A percentile compares a stretch with the other conserved stretches of the same genome.
Evolutionary conservation across 2,329 filamentous ascomycete genomes (phyloP).

Genomic region (Microsporum audouinii): DNA sequence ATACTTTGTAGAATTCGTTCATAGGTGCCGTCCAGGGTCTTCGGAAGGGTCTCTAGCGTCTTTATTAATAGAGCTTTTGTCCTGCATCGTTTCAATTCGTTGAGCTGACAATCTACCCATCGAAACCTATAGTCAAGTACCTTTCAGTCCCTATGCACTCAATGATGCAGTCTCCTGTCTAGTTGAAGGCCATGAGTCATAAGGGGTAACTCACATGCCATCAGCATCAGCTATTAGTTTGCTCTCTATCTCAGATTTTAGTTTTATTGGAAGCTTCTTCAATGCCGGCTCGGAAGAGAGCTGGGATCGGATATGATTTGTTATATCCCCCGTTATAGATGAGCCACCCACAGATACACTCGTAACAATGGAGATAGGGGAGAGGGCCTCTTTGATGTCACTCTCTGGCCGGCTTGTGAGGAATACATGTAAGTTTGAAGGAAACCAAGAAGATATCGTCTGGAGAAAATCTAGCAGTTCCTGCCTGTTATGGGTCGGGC

Average conservation of each 20-base stretch:
- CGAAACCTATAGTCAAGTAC: slow-evolving; percentile 17
- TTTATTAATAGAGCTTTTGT: slow-evolving; percentile 4
- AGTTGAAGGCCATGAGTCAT: neutral
- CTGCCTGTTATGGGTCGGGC: slow-evolving; percentile 7
- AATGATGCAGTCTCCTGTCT: too few relatives aligned
- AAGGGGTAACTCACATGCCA: slow-evolving; percentile 13
- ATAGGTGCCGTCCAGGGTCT: slow-evolving; percentile 20
- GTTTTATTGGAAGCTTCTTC: neutral
- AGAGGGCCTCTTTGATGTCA: slow-evolving; percentile 11
- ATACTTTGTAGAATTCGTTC: slow-evolving; percentile 15
- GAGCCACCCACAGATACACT: neutral
- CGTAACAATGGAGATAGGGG: neutral
- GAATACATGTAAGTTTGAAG: slow-evolving; percentile 6
- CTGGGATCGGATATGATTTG: neutral
- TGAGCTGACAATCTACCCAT: slow-evolving; percentile 21
- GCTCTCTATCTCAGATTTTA: neutral
- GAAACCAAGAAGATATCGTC: neutral
- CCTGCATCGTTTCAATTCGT: slow-evolving; percentile 16
- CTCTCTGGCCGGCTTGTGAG: slow-evolving; percentile 12
- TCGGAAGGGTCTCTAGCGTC: slow-evolving; percentile 15
- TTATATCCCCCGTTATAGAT: neutral
- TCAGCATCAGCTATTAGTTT: slow-evolving; percentile 8
- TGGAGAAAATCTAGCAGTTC: slow-evolving; percentile 9
- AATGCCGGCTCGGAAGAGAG: neutral
- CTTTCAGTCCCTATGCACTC: neutral